Evolutionary conservation across 2,329 filamentous ascomycete species (phyloP), one percentile per base, ranked within the genome.

Genomic region (Mycocentrospora acerina): DNA sequence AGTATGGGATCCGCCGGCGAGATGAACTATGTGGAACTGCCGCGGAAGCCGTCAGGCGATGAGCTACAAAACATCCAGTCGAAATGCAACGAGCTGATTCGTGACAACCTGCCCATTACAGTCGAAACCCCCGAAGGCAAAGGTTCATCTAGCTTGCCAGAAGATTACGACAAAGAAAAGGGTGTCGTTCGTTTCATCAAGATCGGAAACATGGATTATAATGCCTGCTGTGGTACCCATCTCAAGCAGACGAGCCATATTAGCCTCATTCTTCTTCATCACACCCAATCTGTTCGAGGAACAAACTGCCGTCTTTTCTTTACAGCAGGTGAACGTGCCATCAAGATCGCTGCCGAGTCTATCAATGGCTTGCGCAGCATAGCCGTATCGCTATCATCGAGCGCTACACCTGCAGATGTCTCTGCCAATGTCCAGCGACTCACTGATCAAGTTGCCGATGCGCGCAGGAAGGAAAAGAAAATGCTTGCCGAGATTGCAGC

Each of bases 161-260:
- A 45, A 7, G 59, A 64, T 35, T 65, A 65, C 26, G 60, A 64
- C 27, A 46, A 40, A 35, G 60, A 62, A 31, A 62, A 57, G 24
- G 61, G 61, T 4, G 50, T 62, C 9, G 55, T 65, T 12, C 32
- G 61, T 4, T 63, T 62, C 27, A 60, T 65, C 38, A 57, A 52
- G 32, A 65, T 65, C 14, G 61, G 61, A 0, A 50, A 62, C 18
- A 38, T 65, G 31, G 61, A 65, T 17, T 61, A 59, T 36, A 65
- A 65, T 29, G 57, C 61, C 6, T 65, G 61, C 38, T 65, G 61
- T 26, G 61, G 60, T 4, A 65, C 61, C 11, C 61, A 65, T 44
- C 47, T 65, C 2, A 56, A 61, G 40, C 57, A 62, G 32, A 60
- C 61, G 5, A 47, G 47, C 2, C 61, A 65, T 32, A 60, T 65